These are phyloP conservation scores for Suhomyces kilbournensis DNA, from an alignment of 805 yeast genomes.

Conservation along the genomic window DNA sequence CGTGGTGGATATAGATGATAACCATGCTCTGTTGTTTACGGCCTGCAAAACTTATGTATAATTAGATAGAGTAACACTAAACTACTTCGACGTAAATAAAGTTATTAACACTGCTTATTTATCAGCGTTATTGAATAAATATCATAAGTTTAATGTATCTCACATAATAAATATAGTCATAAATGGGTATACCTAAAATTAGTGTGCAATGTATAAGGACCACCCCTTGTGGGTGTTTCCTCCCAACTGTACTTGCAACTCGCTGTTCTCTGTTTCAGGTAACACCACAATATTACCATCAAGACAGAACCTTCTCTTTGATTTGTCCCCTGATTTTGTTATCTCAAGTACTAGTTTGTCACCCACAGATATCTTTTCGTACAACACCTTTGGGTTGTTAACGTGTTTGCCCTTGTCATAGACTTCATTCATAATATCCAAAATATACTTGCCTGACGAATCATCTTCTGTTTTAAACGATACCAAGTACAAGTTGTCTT, in stretches of 20 bases:
- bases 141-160: neutral
- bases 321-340: slow-evolving; percentile 9
- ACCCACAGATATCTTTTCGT: slow-evolving; percentile 31
- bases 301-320: slow-evolving; percentile 55
- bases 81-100: neutral
- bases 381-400: slow-evolving; percentile 45
- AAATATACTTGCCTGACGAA: slow-evolving; percentile 26
- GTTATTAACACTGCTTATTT: too few species aligned
- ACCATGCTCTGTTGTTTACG: neutral
- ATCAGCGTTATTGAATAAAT: neutral
- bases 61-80: neutral
- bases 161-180: neutral
- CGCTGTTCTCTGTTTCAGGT: slow-evolving; percentile 19
- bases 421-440: slow-evolving; percentile 56
- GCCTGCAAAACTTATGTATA: neutral
- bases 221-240: slow-evolving; percentile 23
- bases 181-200: neutral
- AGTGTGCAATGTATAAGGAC: slow-evolving; percentile 13
- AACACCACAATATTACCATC: slow-evolving; percentile 55
- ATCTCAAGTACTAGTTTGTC: slow-evolving; percentile 23
- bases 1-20: neutral
- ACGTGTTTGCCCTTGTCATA: slow-evolving; percentile 58
- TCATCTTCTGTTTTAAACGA: slow-evolving; percentile 37
- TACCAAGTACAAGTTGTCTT: slow-evolving; percentile 44
- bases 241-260: slow-evolving; percentile 12